A percentile compares a stretch with the other conserved stretches of the same genome.
These are phyloP conservation scores for Chlamydomonas incerta DNA, from an alignment of 139 green algal species.

Conservation along the genomic window DNA sequence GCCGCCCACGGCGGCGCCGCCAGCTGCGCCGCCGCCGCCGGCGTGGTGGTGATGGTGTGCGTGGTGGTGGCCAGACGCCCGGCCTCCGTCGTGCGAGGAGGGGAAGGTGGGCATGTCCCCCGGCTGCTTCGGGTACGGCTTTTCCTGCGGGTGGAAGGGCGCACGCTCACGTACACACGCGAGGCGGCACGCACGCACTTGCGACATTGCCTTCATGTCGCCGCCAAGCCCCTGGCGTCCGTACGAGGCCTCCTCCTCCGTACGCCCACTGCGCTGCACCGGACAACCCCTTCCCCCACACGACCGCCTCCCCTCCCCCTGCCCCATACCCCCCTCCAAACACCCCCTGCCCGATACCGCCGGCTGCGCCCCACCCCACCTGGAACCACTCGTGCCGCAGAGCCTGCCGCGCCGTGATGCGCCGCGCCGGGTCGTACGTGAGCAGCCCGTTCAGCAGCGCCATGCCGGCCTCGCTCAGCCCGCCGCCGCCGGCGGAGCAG, in stretches of 20 bases:
- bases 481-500: too few species aligned
- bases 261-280: too few species aligned
- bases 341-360: too few species aligned
- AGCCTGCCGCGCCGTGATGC: slow-evolving; percentile 62
- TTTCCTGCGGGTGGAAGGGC: slow-evolving; percentile 52
- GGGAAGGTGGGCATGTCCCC: slow-evolving; percentile 80
- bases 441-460: slow-evolving; percentile 76
- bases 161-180: too few species aligned
- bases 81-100: slow-evolving; percentile 43
- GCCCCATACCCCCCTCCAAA: too few species aligned
- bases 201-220: too few species aligned
- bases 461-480: slow-evolving; percentile 53
- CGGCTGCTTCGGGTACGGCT: slow-evolving; percentile 63
- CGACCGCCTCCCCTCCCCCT: too few species aligned
- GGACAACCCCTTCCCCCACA: too few species aligned
- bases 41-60: not conserved
- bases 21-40: not conserved
- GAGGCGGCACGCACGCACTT: too few species aligned
- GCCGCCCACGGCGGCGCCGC: not conserved
- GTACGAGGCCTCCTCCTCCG: too few species aligned
- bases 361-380: slow-evolving; percentile 14
- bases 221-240: too few species aligned
- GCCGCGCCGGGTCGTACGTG: slow-evolving; percentile 62
- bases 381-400: slow-evolving; percentile 70
- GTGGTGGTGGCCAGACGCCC: not conserved